Evolutionary conservation across 2,329 filamentous ascomycete genomes (phyloP).

Genomic region (Trichoderma arundinaceum): DNA sequence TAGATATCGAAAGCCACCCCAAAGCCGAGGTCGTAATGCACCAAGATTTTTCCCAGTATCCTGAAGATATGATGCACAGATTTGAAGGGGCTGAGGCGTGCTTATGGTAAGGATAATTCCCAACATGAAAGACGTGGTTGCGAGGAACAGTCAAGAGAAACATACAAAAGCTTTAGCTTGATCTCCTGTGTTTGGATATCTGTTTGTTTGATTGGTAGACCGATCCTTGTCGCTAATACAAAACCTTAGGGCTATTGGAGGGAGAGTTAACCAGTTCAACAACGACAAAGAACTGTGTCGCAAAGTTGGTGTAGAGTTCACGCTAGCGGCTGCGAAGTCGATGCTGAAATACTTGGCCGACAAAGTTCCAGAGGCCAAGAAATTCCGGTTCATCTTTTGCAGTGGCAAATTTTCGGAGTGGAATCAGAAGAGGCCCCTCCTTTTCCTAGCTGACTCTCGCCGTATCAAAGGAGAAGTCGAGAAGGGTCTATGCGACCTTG

Average conservation of each 20-base stretch:
- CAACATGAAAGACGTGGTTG: neutral
- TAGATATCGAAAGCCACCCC: slow-evolving; percentile 50
- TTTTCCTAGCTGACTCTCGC: slow-evolving; percentile 47
- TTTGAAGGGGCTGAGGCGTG: slow-evolving; percentile 63
- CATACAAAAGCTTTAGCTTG: neutral
- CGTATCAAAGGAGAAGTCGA: slow-evolving; percentile 49
- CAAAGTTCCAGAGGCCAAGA: slow-evolving; percentile 40
- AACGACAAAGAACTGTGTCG: slow-evolving; percentile 51
- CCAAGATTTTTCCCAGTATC: slow-evolving; percentile 60
- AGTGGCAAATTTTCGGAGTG: slow-evolving; percentile 46
- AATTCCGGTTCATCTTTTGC: slow-evolving; percentile 53
- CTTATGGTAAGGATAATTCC: slow-evolving; percentile 60
- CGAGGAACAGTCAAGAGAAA: neutral
- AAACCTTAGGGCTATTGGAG: slow-evolving; percentile 48
- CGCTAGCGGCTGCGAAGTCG: slow-evolving; percentile 63
- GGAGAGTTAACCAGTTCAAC: slow-evolving; percentile 53
- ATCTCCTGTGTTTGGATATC: neutral
- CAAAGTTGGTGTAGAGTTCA: slow-evolving; percentile 65
- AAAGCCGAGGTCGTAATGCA: slow-evolving; percentile 58
- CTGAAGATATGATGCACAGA: slow-evolving; percentile 44
- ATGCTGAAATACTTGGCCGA: slow-evolving; percentile 50
- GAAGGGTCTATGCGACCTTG: slow-evolving; percentile 47
- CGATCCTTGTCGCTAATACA: slow-evolving; percentile 5
- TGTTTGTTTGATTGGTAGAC: neutral
- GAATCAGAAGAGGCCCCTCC: slow-evolving; percentile 44